These are phyloP conservation scores for Penicillium brasilianum DNA, from an alignment of 2,329 filamentous ascomycete genomes.

Conservation along the genomic window DNA sequence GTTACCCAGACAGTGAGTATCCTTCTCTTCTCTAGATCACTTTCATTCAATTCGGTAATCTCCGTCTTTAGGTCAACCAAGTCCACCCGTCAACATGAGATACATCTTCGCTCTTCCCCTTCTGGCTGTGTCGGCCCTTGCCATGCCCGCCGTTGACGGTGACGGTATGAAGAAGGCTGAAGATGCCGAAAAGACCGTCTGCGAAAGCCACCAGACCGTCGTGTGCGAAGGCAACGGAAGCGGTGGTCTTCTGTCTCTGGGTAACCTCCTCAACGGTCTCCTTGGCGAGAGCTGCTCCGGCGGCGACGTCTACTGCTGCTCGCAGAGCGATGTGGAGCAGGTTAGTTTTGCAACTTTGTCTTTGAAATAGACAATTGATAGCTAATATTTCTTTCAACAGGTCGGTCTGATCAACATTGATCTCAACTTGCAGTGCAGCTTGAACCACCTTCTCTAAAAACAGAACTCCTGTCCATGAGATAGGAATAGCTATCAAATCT, in stretches of 20 bases:
- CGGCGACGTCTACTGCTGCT: conserved; percentile 25
- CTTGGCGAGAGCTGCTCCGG: conserved; percentile 22
- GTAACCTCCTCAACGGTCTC: conserved; percentile 20
- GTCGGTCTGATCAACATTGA: conserved; percentile 22
- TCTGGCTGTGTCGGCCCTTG: conserved; percentile 4
- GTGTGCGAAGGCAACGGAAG: conserved; percentile 22
- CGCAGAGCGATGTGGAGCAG: conserved; percentile 13
- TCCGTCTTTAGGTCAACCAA: not conserved
- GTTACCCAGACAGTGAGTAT: not conserved
- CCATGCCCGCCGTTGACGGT: not conserved
- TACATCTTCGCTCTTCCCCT: conserved; percentile 5
- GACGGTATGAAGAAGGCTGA: not conserved
- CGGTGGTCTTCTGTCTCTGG: conserved; percentile 20
- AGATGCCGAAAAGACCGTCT: not conserved
- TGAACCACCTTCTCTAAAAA: conserved; percentile 19
- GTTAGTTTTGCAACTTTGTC: not conserved
- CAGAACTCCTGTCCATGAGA: not conserved
- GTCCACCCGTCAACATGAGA: conserved; percentile 6
- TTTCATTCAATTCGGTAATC: not conserved
- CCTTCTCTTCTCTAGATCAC: not conserved
- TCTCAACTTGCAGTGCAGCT: conserved; percentile 19
- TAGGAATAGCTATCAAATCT: not conserved
- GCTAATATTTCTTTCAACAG: conserved; percentile 11
- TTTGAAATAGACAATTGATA: not conserved
- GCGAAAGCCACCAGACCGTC: conserved; percentile 10